Conservation (phyloP, 371 early-diverging fungal genomes). For the Mucor plumbeus region DNA sequence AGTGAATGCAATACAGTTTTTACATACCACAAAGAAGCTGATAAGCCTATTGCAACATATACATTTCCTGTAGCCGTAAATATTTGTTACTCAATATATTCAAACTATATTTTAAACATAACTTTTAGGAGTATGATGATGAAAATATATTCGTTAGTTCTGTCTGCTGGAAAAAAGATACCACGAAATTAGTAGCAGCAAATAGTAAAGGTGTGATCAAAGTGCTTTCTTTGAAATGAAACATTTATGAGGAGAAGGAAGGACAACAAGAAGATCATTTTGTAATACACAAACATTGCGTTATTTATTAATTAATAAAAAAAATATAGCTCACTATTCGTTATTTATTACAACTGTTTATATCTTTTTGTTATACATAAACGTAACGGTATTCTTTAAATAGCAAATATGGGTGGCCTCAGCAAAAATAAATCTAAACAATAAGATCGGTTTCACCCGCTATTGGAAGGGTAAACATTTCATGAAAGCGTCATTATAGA, state of each 20-base stretch:
- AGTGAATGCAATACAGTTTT: constrained; percentile 89
- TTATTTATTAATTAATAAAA: constrained; percentile 4
- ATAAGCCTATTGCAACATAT: constrained; percentile 73
- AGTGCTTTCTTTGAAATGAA: constrained; percentile 54
- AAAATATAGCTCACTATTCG: constrained; percentile 3
- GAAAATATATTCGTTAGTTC: constrained; percentile 82
- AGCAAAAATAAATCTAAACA: background rate
- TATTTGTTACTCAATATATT: constrained; percentile 6
- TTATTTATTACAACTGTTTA: background rate
- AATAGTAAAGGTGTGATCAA: constrained; percentile 90
- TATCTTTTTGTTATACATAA: constrained; percentile 9
- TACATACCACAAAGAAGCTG: constrained; percentile 76
- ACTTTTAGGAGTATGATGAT: constrained; percentile 46
- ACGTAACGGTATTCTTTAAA: background rate
- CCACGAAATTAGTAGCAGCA: constrained; percentile 80
- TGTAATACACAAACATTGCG: constrained; percentile 4
- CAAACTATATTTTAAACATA: background rate
- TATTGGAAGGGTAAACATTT: background rate
- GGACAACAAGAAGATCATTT: constrained; percentile 1
- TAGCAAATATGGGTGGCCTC: too few relatives aligned
- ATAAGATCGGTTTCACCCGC: constrained; percentile 6
- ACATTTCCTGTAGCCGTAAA: constrained; percentile 70
- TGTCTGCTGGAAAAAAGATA: constrained; percentile 85
- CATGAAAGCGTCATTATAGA: constrained; percentile 5
- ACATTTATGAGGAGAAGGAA: background rate